Base-by-base conservation (phyloP, 2,329 filamentous ascomycete species). In the Xylariaceae sp. region DNA sequence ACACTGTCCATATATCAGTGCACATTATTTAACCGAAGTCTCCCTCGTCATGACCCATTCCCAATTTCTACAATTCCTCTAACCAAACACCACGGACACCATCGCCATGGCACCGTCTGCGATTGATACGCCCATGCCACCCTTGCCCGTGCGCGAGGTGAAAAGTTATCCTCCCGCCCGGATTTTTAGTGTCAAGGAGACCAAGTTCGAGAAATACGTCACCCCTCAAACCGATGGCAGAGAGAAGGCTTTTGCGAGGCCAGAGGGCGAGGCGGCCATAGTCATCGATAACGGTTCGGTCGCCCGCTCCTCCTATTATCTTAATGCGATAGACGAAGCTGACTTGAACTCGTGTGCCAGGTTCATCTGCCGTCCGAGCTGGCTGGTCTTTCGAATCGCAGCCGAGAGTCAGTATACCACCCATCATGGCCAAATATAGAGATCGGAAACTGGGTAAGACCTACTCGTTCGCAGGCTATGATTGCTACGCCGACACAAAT, bases 401-500 rank as follows among this genome's bases (percentile, higher is more conserved):
- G n/a, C 95, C 95, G 1, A 86, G 91, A 62, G 81, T 98, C 53
- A 83, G 84, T 60, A 82, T 96, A 33, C 91, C 93, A 1, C 94
- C 95, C 11, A 90, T 97, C 65, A 96, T 96, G 87, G 89, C 95
- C 63, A 92, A 94, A 69, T 99, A 96, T 75, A 89, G 93, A 71
- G 95, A 99, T 73, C 89, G 95, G 67, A 99, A 98, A 74, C 79
- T 96, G 44, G 91, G 90, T 71, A 92, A 92, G 76, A 96, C 91
- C 21, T 96, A 96, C 71, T 92, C 90, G 23, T 97, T 98, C 71
- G 89, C 96, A 40, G 95, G 95, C 53, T 87, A 87, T 66, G 95
- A 99, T 77, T 92, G 96, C 70, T 98, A 95, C 70, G 89, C 93
- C 62, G 95, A 99, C 75, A 95, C 94, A 23, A 96, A 92, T 1